Base-by-base conservation (phyloP, 176 grass and related monocot genomes). In the Tuctoria greenei region DNA sequence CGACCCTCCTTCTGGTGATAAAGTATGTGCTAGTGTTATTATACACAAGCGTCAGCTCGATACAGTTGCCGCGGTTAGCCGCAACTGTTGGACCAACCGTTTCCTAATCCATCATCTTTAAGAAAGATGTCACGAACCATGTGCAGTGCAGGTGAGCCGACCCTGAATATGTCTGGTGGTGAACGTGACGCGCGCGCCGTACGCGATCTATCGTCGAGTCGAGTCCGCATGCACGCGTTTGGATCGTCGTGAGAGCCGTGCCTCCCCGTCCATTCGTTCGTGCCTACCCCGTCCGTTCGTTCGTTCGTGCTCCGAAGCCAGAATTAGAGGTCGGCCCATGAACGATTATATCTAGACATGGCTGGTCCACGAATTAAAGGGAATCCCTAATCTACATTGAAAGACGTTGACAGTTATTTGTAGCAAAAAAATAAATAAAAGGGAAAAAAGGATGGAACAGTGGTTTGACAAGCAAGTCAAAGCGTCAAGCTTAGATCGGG, bases 21-120 rank as follows among this genome's bases (percentile, higher is more conserved):
- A 4, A 28, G 4, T 12, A 60, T 6, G 0, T 5, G 43, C 12
- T 36, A 47, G n/a, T 15, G 21, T 75, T 18, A 18, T 8, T 20
- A 60, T 3, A 1, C 13, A 27, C 24, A 39, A 26, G 40, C 82
- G 28, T 64, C 72, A 79, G 49, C 60, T 66, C 20, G 20, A 37
- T 65, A 26, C n/a, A 2, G 71, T 58, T 59, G 54, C 8, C 31
- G 9, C 24, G 20, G 65, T 86, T 81, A 76, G 71, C 67, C 17
- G 25, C 64, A 63, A 63, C 84, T 10, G 78, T 46, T 41, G n/a
- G 49, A 65, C 78, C 39, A 87, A 87, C 85, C 59, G 79, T 66
- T 77, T 72, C 49, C 50, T 87, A 78, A 78, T 47, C n/a, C n/a
- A 40, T 40, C 34, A 40, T 67, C 59, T 59, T 87, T 51, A 51